phyloP scores from a whole-genome alignment of 1,139 yeast genomes.

The Yamadazyma spencermartinsiae region DNA sequence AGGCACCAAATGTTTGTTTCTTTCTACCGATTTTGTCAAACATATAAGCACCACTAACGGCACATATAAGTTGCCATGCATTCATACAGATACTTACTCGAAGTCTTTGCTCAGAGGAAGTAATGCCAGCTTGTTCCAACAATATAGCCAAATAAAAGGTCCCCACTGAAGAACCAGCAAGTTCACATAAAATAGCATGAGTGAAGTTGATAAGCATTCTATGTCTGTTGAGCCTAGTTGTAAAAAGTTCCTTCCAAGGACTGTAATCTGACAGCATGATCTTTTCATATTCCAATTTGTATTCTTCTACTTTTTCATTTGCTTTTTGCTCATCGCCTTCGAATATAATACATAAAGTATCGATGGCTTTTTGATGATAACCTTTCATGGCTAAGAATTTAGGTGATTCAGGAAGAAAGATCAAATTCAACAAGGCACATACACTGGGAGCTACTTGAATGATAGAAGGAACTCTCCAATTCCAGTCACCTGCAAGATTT shows the following conservation, averaged over 20 bases:
- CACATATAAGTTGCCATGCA: constrained; percentile 16
- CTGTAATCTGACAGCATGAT: constrained; percentile 4
- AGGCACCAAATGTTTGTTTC: constrained; percentile 10
- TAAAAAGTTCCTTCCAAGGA: constrained; percentile 14
- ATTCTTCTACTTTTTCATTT: constrained; percentile 4
- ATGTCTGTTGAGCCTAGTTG: constrained; percentile 14
- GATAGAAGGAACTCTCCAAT: constrained; percentile 20
- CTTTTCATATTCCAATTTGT: constrained; percentile 3
- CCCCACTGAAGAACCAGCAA: constrained; percentile 20
- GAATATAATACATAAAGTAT: constrained; percentile 11
- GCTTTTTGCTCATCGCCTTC: constrained; percentile 6
- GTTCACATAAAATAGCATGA: constrained; percentile 17
- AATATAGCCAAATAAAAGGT: constrained; percentile 16
- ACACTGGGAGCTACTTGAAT: constrained; percentile 15
- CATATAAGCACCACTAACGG: constrained; percentile 11
- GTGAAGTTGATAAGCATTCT: constrained; percentile 11
- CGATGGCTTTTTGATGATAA: constrained; percentile 10
- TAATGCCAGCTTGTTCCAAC: constrained; percentile 15
- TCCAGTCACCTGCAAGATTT: constrained; percentile 17
- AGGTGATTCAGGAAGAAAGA: constrained; percentile 19
- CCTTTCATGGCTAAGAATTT: constrained; percentile 14
- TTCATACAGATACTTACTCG: constrained; percentile 15
- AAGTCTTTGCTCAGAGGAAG: constrained; percentile 11
- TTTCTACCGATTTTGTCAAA: constrained; percentile 17
- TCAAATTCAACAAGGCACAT: constrained; percentile 13